Evolutionary conservation across 2,329 filamentous ascomycete species (phyloP).

Genomic region (Pseudocercospora macadamiae): DNA sequence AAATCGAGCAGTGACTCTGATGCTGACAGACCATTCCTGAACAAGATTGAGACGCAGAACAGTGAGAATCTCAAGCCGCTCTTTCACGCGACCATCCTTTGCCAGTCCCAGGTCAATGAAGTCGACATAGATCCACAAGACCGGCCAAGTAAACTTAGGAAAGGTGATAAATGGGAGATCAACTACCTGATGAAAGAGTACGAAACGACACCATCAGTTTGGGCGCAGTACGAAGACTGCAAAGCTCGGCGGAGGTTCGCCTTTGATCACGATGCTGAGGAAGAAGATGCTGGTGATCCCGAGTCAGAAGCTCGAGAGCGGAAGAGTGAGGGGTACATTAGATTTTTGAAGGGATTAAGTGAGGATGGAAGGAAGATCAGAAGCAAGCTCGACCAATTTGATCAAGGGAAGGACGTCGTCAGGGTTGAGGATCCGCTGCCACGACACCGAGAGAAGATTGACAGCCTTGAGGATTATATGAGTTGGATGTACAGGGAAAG

Average conservation of each 20-base stretch:
- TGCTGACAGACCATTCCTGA: conserved; percentile 15
- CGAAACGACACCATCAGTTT: conserved; percentile 36
- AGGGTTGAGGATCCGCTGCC: conserved; percentile 32
- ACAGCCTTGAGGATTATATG: conserved; percentile 35
- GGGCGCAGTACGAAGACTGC: conserved; percentile 58
- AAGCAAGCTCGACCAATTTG: conserved; percentile 55
- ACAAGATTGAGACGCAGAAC: conserved; percentile 11
- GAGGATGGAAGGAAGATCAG: conserved; percentile 63
- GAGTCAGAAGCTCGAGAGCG: conserved; percentile 37
- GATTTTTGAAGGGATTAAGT: conserved; percentile 52
- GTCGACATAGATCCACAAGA: conserved; percentile 57
- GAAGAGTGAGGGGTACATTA: conserved; percentile 50
- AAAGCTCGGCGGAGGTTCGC: conserved; percentile 59
- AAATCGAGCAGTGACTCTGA: conserved; percentile 10
- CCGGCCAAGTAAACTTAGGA: conserved; percentile 59
- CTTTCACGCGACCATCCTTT: conserved; percentile 70
- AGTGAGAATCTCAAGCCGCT: conserved; percentile 44
- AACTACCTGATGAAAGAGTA: conserved; percentile 77
- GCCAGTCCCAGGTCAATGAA: conserved; percentile 77
- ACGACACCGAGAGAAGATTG: conserved; percentile 23
- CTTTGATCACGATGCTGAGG: conserved; percentile 47
- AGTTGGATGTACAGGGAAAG: conserved; percentile 31
- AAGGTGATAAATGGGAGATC: conserved; percentile 66
- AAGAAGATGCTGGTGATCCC: conserved; percentile 37
- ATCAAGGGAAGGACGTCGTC: conserved; percentile 47